Base-by-base conservation (phyloP, 768 basidiomycete species). In the Rhizopogon vulgaris region DNA sequence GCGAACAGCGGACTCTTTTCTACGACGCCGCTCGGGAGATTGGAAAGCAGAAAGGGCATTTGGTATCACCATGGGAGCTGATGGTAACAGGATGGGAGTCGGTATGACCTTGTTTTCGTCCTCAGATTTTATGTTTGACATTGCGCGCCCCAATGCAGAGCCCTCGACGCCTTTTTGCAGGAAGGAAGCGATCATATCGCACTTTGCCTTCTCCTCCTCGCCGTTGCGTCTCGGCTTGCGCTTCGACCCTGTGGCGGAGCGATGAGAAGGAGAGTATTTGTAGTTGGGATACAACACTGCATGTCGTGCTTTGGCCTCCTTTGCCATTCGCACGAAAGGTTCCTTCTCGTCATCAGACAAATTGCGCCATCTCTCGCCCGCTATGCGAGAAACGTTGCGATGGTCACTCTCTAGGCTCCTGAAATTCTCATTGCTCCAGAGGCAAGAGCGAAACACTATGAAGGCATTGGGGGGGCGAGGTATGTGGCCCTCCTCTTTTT, bases 391-490 rank as follows among this genome's bases (percentile, higher is more conserved):
- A 52, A 92, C 78, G 50, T 81, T 77, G 63, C 87, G 83, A 63
- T 92, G 89, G 46, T 85, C 81, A 54, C 72, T 76, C 69, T 87
- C 85, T 47, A 79, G 71, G 37, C 67, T 66, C 47, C 79, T 79
- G 28, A 75, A 64, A 36, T 74, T 70, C 3, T 73, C 69, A 54
- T 77, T 76, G 48, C 72, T 68, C 70, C 87, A 78, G 40, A 85
- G 77, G 61, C 78, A 78, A 17, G 83, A 88, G 38, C 90, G 83
- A 64, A 80, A 92, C 54, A 91, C 72, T 69, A 92, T 90, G 74
- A 92, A 94, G 9, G 90, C 85, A 61, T 94, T 94, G 51, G 86
- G 77, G 1, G 91, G 91, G 12, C 90, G 83, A 30, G 82, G 83
- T 36, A 91, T 78, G 62, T 83, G 83, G 34, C 73, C 73, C 9